Conservation (phyloP, 2,329 filamentous ascomycete species). For the Westerdykella ornata region DNA sequence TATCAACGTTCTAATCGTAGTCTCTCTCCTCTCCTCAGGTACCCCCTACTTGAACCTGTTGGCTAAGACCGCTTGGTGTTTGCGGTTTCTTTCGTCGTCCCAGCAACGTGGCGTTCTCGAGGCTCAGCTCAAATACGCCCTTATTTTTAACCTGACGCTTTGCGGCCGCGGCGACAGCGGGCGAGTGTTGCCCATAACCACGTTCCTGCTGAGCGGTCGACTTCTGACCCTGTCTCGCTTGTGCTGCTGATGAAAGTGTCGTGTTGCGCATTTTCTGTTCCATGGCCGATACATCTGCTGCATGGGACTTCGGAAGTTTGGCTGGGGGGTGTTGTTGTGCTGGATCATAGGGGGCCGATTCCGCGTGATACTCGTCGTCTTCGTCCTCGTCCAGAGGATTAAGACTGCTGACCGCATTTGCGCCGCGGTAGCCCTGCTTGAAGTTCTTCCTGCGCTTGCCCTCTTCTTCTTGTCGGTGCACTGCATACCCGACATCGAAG, state of each 20-base stretch:
- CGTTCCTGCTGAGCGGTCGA: slow-evolving; percentile 52
- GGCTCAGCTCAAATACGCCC: slow-evolving; percentile 82
- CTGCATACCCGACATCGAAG: slow-evolving; percentile 96
- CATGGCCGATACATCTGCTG: slow-evolving; percentile 61
- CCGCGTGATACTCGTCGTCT: slow-evolving; percentile 61
- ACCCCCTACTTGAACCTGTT: slow-evolving; percentile 35
- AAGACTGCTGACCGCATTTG: slow-evolving; percentile 57
- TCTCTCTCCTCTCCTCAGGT: slow-evolving; percentile 14
- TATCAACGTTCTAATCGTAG: no score
- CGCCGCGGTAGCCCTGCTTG: slow-evolving; percentile 60
- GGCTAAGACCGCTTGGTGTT: slow-evolving; percentile 42
- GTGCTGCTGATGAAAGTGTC: slow-evolving; percentile 61
- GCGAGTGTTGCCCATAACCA: slow-evolving; percentile 85
- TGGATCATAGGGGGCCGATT: slow-evolving; percentile 50
- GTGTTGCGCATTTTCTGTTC: slow-evolving; percentile 84
- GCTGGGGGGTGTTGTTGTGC: slow-evolving; percentile 47
- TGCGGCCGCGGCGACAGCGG: slow-evolving; percentile 75
- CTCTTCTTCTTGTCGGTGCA: slow-evolving; percentile 94
- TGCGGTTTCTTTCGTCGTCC: slow-evolving; percentile 57
- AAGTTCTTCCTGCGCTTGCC: slow-evolving; percentile 84
- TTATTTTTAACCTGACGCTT: slow-evolving; percentile 72
- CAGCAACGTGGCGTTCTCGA: slow-evolving; percentile 84
- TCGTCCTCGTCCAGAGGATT: slow-evolving; percentile 60
- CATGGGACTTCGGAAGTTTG: slow-evolving; percentile 62
- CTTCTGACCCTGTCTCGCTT: slow-evolving; percentile 46